Conservation (phyloP, 139 green algal species). For the Chlorella sp. region DNA sequence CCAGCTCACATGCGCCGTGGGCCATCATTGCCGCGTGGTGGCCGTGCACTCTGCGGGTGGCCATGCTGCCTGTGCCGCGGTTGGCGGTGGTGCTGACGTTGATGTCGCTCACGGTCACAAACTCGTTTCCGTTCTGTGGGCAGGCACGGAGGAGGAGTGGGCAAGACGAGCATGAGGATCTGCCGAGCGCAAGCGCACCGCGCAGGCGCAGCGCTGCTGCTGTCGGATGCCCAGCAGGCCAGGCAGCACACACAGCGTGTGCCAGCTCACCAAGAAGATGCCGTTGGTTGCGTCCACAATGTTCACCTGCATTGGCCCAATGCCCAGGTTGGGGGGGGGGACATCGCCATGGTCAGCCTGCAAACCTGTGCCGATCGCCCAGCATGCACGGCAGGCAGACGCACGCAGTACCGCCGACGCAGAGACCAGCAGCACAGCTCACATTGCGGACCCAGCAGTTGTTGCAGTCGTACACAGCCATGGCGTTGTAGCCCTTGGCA, state of each 20-base stretch:
- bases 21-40: slow-evolving; percentile 1
- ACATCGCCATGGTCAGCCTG: no score
- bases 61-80: background rate
- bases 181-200: no score
- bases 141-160: background rate
- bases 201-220: no score
- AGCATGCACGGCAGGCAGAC: background rate
- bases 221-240: background rate
- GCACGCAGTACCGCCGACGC: background rate
- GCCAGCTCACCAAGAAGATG: no score
- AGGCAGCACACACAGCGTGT: background rate
- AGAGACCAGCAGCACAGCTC: background rate
- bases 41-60: background rate
- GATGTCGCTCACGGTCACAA: slow-evolving; percentile 4
- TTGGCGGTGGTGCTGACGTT: background rate
- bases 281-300: no score
- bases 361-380: no score
- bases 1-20: slow-evolving; percentile 1
- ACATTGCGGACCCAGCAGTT: slow-evolving; percentile 13
- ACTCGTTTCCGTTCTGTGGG: background rate
- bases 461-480: background rate
- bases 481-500: slow-evolving; percentile 5
- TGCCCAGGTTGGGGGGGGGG: no score
- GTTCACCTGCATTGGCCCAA: no score
- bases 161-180: background rate